Evolutionary conservation across 169 alveolate species (phyloP), one percentile per base, ranked within the genome.

Genomic region (Cryptosporidium muris): DNA sequence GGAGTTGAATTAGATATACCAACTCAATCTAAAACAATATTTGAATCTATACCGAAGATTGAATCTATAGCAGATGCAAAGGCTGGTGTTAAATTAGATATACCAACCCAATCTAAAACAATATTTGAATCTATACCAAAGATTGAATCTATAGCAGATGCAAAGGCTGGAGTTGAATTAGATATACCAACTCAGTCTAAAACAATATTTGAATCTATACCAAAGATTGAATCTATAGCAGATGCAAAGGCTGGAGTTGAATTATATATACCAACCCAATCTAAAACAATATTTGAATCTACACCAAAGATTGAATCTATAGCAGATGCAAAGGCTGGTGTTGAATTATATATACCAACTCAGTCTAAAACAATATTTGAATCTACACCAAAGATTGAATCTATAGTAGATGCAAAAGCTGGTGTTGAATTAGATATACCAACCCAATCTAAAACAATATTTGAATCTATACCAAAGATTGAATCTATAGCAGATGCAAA

Each of bases 71-170:
- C n/a, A n/a, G n/a, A n/a, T n/a, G n/a, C n/a, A n/a, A n/a, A n/a
- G n/a, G n/a, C n/a, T n/a, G n/a, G n/a, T n/a, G n/a, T n/a, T n/a
- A n/a, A n/a, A n/a, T n/a, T n/a, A n/a, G n/a, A n/a, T n/a, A n/a
- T n/a, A n/a, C n/a, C n/a, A n/a, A n/a, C n/a, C n/a, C n/a, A n/a
- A n/a, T 62, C 47, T 49, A 66, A 66, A 14, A 4, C 51, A 16
- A 12, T 66, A 14, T 66, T 49, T 38, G 63, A 66, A 38, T 66
- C 63, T 16, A 7, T 48, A 45, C 81, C 81, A 25, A 36, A 37
- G 6, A 64, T 36, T 6, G 37, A 48, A 3, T 49, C 63, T 9
- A 51, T 14, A 34, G 45, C 64, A 16, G 81, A 66, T 11, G 64
- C n/a, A 38, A 66, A 64, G 6, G 47, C 47, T 66, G 51, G 51